Base-by-base conservation (phyloP, 768 basidiomycete species). In the Asterophora lycoperdoides region DNA sequence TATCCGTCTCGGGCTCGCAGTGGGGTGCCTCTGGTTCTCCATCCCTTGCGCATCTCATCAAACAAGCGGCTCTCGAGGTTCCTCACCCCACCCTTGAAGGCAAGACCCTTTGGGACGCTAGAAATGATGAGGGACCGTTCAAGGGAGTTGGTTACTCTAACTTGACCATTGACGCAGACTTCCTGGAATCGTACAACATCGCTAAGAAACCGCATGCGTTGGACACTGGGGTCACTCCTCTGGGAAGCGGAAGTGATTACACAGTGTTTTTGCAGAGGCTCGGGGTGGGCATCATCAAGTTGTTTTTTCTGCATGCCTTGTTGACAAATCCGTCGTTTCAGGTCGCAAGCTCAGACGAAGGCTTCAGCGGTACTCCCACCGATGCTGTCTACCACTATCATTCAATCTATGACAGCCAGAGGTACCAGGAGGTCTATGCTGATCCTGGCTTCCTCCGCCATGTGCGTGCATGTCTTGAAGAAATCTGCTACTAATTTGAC, bases 221-320 rank as follows among this genome's bases (percentile, higher is more conserved):
- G 8, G 59, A 65, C n/a, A 69, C 66, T 2, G 77, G 75, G 15
- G 65, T 93, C 30, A 33, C 35, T 0, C 77, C 88, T 13, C 68
- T 93, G n/a, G 91, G 91, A 34, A 88, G 84, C 44, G 91, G 91
- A 19, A 91, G 89, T 49, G 95, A 97, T 65, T 97, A 77, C 56
- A 96, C 94, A 0, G 86, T 91, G 8, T 96, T 97, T 71, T 68
- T 98, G 58, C 91, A 97, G 64, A 74, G 83, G 41, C 59, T 79
- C 17, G 78, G 78, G n/a, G 73, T 74, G 58, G 35, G 68, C 59
- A 19, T 14, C 8, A 46, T n/a, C n/a, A 8, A 11, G 3, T 13
- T 35, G 11, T 23, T 26, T 18, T 29, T 8, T 39, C 35, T 18
- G 5, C 33, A 19, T 13, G 15, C 49, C 34, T 11, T 29, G 10